Conservation (phyloP, 1,139 yeast genomes). For the Taphrina wiesneri region DNA sequence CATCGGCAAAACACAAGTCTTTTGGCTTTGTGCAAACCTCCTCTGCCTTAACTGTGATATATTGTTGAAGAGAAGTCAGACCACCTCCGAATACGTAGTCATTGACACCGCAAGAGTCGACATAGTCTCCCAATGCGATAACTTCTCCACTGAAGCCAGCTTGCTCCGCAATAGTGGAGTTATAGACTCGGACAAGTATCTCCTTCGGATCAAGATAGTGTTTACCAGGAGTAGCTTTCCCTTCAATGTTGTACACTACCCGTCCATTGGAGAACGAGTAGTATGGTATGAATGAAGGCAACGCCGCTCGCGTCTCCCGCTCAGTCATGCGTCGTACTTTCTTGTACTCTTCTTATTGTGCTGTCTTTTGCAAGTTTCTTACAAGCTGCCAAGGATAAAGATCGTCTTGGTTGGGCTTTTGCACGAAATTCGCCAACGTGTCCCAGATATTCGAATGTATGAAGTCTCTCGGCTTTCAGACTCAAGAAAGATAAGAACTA, state of each 20-base stretch:
- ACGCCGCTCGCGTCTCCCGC: slow-evolving; percentile 6
- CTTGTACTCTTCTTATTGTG: neutral
- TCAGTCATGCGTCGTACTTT: neutral
- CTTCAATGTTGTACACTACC: neutral
- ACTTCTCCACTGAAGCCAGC: slow-evolving; percentile 32
- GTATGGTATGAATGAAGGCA: slow-evolving; percentile 13
- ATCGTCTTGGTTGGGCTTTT: neutral
- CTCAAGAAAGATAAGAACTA: neutral
- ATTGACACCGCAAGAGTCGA: slow-evolving; percentile 20
- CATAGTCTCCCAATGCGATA: slow-evolving; percentile 27
- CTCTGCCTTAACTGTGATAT: slow-evolving; percentile 28
- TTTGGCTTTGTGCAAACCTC: slow-evolving; percentile 12
- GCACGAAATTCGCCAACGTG: neutral
- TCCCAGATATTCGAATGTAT: no score
- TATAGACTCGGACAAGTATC: slow-evolving; percentile 28
- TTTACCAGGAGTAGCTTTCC: slow-evolving; percentile 22
- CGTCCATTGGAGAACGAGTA: slow-evolving; percentile 2
- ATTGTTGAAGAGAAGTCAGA: slow-evolving; percentile 9
- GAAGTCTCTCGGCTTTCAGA: no score
- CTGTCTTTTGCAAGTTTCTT: neutral
- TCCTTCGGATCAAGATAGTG: slow-evolving; percentile 24
- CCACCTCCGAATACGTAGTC: slow-evolving; percentile 31
- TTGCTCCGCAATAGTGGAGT: slow-evolving; percentile 23
- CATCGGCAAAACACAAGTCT: slow-evolving; percentile 24
- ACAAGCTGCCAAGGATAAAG: neutral